A percentile compares a stretch with the other conserved stretches of the same genome.
Conservation (phyloP, 495 filamentous ascomycete species). For the Penicillium fimorum region DNA sequence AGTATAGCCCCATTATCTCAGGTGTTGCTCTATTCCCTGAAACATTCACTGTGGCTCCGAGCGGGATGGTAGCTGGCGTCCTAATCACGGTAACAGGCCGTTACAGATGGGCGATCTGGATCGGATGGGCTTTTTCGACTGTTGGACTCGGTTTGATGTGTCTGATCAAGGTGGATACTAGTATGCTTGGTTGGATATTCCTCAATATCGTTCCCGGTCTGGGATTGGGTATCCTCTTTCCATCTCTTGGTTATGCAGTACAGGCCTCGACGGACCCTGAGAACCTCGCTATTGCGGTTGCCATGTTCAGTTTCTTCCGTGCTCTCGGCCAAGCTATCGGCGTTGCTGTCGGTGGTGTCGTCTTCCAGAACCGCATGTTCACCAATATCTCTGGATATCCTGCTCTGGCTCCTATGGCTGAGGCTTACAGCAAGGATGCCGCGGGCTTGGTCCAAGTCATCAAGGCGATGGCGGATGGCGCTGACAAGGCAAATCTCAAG, state of each 20-base stretch:
- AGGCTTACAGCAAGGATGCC: slow-evolving; percentile 54
- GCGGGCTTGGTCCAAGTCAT: slow-evolving; percentile 59
- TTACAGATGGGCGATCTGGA: slow-evolving; percentile 53
- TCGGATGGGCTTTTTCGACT: slow-evolving; percentile 51
- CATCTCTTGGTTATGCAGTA: slow-evolving; percentile 44
- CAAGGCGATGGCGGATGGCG: slow-evolving; percentile 48
- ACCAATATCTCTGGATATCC: slow-evolving; percentile 43
- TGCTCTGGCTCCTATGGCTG: slow-evolving; percentile 43
- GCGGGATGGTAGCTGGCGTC: slow-evolving; percentile 49
- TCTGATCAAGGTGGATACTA: slow-evolving; percentile 45
- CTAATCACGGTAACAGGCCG: slow-evolving; percentile 43
- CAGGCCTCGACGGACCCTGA: slow-evolving; percentile 47
- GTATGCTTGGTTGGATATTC: slow-evolving; percentile 44
- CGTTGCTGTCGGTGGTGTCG: slow-evolving; percentile 55
- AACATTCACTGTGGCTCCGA: slow-evolving; percentile 52
- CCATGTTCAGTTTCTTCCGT: slow-evolving; percentile 58
- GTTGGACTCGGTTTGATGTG: slow-evolving; percentile 47
- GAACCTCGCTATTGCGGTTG: slow-evolving; percentile 48
- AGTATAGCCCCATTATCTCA: slow-evolving; percentile 44
- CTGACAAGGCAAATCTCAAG: slow-evolving; percentile 44
- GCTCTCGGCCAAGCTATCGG: slow-evolving; percentile 54
- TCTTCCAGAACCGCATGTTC: slow-evolving; percentile 62
- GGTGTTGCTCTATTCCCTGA: slow-evolving; percentile 48
- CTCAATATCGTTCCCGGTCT: slow-evolving; percentile 48
- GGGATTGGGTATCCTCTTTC: slow-evolving; percentile 51